Conservation (phyloP, 2,329 filamentous ascomycete species). For the Bipolaris gigantea region DNA sequence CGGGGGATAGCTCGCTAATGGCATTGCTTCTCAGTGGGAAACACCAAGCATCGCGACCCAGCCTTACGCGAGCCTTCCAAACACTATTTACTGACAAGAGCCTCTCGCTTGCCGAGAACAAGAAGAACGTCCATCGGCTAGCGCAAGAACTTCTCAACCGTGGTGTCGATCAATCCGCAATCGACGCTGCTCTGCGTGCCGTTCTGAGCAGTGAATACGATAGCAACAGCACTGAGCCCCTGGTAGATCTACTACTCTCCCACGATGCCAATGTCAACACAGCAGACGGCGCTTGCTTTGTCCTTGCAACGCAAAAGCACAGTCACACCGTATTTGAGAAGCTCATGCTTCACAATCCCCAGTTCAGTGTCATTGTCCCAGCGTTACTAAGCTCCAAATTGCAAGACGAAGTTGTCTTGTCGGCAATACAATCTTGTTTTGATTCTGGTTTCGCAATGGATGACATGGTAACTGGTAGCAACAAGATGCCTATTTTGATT, state of each 20-base stretch:
- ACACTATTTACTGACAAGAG: slow-evolving; percentile 27
- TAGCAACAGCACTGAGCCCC: slow-evolving; percentile 8
- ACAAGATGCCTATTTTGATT: slow-evolving; percentile 26
- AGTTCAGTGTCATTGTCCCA: slow-evolving; percentile 57
- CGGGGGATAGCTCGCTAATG: slow-evolving; percentile 56
- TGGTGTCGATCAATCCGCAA: slow-evolving; percentile 34
- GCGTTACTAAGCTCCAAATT: slow-evolving; percentile 58
- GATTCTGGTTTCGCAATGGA: slow-evolving; percentile 49
- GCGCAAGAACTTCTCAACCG: slow-evolving; percentile 28
- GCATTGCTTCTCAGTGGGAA: slow-evolving; percentile 52
- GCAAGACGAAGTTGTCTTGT: slow-evolving; percentile 49
- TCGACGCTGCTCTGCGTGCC: slow-evolving; percentile 31
- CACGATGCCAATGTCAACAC: slow-evolving; percentile 37
- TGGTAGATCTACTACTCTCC: slow-evolving; percentile 32
- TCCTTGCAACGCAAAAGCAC: slow-evolving; percentile 33
- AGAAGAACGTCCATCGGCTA: slow-evolving; percentile 14
- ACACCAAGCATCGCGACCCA: slow-evolving; percentile 28
- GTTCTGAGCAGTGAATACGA: slow-evolving; percentile 21
- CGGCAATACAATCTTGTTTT: slow-evolving; percentile 58
- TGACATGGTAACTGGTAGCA: slow-evolving; percentile 19
- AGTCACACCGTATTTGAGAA: slow-evolving; percentile 27
- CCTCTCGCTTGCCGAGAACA: not conserved
- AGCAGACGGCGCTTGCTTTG: slow-evolving; percentile 35
- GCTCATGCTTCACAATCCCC: slow-evolving; percentile 50
- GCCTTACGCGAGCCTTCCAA: slow-evolving; percentile 33